phyloP scores from a whole-genome alignment of 176 grass and related monocot species.

The Tillandsia leiboldiana region DNA sequence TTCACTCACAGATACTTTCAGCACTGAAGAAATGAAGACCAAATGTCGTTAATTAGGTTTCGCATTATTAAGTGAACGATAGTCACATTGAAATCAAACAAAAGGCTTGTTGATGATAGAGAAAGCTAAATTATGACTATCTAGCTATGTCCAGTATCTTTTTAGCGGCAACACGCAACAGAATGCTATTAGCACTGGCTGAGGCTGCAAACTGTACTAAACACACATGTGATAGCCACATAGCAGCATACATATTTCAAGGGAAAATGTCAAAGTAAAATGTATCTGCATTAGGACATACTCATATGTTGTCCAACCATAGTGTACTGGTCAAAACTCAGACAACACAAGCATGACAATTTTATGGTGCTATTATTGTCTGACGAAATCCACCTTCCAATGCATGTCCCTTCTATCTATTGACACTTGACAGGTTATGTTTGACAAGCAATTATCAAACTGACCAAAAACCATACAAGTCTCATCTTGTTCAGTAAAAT shows the following conservation, averaged over 20 bases:
- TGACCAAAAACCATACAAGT: background rate
- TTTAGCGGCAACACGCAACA: background rate
- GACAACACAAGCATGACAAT: background rate
- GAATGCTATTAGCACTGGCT: background rate
- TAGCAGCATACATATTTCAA: background rate
- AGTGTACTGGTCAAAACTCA: background rate
- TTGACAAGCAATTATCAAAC: background rate
- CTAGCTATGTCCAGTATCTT: background rate
- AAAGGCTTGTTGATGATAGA: background rate
- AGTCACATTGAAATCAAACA: background rate
- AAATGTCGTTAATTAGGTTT: constrained; percentile 9
- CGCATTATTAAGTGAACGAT: background rate
- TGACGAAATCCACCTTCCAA: background rate
- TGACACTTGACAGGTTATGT: background rate
- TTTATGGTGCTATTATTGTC: background rate
- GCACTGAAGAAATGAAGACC: constrained; percentile 40
- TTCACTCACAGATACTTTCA: constrained; percentile 70
- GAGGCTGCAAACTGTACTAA: background rate
- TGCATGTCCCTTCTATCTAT: background rate
- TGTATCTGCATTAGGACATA: background rate
- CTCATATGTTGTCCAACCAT: background rate
- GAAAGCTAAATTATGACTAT: background rate
- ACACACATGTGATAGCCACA: background rate
- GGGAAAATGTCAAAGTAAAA: background rate
- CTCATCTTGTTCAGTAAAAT: background rate